Conservation (phyloP, 2,329 filamentous ascomycete species). For the Uncinocarpus reesii region DNA sequence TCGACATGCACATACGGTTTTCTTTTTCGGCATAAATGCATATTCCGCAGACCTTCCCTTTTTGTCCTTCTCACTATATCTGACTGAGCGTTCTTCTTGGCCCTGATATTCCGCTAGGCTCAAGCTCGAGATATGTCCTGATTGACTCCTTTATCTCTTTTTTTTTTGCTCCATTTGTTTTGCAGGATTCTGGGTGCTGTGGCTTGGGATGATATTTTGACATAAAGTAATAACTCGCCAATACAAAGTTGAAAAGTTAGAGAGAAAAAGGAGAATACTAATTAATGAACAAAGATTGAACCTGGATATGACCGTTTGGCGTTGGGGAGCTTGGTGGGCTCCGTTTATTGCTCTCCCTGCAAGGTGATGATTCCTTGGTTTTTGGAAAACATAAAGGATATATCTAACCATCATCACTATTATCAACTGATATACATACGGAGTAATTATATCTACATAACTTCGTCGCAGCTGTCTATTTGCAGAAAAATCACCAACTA, state of each 20-base stretch:
- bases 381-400: no score
- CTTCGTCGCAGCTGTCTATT: no score
- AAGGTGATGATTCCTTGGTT: no score
- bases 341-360: no score
- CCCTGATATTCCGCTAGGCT: no score
- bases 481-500: no score
- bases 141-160: not conserved
- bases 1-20: not conserved
- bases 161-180: not conserved
- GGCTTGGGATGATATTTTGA: not conserved
- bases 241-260: constrained; percentile 3
- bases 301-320: no score
- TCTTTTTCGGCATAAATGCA: not conserved
- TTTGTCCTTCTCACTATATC: not conserved
- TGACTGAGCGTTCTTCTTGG: not conserved
- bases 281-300: constrained; percentile 2
- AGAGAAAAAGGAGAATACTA: not conserved
- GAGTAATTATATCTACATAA: no score
- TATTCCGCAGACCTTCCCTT: not conserved
- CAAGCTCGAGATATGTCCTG: no score
- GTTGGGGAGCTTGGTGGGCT: no score
- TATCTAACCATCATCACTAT: no score
- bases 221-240: not conserved
- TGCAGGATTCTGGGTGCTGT: not conserved
- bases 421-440: no score